These are phyloP conservation scores for Aechmea fasciata DNA, from an alignment of 176 grass and related monocot genomes.

Conservation along the genomic window DNA sequence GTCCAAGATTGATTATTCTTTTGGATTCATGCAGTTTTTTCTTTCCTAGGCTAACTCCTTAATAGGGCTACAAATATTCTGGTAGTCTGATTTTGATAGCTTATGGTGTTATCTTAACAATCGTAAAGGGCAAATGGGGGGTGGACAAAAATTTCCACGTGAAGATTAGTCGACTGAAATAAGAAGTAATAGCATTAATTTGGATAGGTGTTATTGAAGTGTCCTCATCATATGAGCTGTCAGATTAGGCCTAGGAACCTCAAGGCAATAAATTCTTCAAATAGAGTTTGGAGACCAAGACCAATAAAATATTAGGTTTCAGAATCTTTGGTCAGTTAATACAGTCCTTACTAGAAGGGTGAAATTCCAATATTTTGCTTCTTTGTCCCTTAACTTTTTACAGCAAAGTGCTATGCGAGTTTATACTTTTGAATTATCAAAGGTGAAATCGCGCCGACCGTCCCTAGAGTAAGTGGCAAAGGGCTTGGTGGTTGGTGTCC, in stretches of 20 bases:
- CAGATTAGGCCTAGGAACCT: background rate
- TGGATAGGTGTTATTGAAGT: background rate
- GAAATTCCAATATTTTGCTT: too few relatives aligned
- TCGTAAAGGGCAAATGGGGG: background rate
- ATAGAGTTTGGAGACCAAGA: background rate
- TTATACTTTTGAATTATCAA: too few relatives aligned
- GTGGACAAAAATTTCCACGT: background rate
- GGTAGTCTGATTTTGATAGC: background rate
- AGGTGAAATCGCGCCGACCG: too few relatives aligned
- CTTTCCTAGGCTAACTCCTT: background rate
- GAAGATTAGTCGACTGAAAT: background rate
- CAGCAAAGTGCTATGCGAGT: too few relatives aligned
- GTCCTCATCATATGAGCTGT: constrained; percentile 9
- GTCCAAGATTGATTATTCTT: background rate
- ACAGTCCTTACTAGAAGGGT: too few relatives aligned
- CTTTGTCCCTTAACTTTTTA: too few relatives aligned
- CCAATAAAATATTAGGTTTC: background rate
- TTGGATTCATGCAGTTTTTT: background rate
- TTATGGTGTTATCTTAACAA: background rate
- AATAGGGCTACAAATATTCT: background rate
- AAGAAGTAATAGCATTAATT: background rate
- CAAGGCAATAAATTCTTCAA: background rate
- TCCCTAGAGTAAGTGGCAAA: too few relatives aligned
- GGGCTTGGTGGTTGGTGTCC: too few relatives aligned
- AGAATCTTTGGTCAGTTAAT: too few relatives aligned